phyloP scores from a whole-genome alignment of 2,329 filamentous ascomycete genomes.

The Hymenoscyphus repandus region DNA sequence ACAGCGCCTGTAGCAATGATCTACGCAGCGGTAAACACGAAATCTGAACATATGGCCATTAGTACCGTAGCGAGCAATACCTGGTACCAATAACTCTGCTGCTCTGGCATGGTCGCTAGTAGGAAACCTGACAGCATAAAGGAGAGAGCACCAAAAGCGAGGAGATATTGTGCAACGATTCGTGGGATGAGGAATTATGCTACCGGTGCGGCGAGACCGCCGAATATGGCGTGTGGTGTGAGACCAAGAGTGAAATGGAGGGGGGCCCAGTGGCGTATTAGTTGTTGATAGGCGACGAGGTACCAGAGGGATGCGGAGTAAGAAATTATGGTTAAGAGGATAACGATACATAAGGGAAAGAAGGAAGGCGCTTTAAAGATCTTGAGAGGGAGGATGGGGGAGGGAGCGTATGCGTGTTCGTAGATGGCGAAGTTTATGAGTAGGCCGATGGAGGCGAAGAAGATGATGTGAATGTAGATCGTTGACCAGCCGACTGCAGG shows the following conservation, averaged over 20 bases:
- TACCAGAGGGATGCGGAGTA: slow-evolving; percentile 45
- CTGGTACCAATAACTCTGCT: slow-evolving; percentile 41
- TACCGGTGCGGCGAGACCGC: slow-evolving; percentile 33
- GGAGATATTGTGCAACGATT: slow-evolving; percentile 42
- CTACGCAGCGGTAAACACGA: slow-evolving; percentile 45
- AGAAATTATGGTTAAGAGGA: slow-evolving; percentile 19
- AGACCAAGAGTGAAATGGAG: slow-evolving; percentile 37
- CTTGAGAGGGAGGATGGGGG: slow-evolving; percentile 21
- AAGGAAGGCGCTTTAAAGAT: slow-evolving; percentile 24
- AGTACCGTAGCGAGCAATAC: slow-evolving; percentile 37
- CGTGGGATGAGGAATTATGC: slow-evolving; percentile 40
- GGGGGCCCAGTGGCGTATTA: slow-evolving; percentile 37
- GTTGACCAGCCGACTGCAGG: slow-evolving; percentile 20
- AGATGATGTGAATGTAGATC: slow-evolving; percentile 14
- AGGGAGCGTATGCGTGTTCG: slow-evolving; percentile 15
- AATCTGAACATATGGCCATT: slow-evolving; percentile 40
- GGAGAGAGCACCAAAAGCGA: slow-evolving; percentile 35
- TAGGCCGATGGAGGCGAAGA: slow-evolving; percentile 13
- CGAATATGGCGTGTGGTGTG: slow-evolving; percentile 38
- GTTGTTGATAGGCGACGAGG: slow-evolving; percentile 39
- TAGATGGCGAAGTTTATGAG: slow-evolving; percentile 15
- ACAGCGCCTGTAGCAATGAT: slow-evolving; percentile 50
- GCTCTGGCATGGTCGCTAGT: slow-evolving; percentile 40
- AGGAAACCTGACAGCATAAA: slow-evolving; percentile 31
- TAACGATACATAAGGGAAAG: slow-evolving; percentile 10